Base-by-base conservation (phyloP, 2,329 filamentous ascomycete genomes). In the Phaeophleospora eucalypticola region DNA sequence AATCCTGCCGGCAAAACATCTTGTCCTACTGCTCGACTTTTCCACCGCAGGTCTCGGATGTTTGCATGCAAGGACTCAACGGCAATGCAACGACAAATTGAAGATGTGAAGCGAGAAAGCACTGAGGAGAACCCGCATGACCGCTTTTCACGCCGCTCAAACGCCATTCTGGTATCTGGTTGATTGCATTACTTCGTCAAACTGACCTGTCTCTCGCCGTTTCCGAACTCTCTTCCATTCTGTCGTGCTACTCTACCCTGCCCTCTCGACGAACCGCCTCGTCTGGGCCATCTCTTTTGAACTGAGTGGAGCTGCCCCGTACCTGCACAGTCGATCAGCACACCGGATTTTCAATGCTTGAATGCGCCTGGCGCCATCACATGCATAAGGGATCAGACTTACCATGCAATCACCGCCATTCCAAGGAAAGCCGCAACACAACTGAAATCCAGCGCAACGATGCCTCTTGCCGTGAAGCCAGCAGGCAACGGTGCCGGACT, bases 401-500 rank as follows among this genome's bases (percentile, higher is more conserved):
- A 90, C 75, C 83, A 83, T 1, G 74, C 76, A 45, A 93, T 81
- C 10, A 81, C 78, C 0, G 68, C 74, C 57, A 89, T 74, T 7
- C 87, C 87, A 4, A 87, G 57, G 40, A 89, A 71, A 2, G 86
- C 88, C 14, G 77, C 77, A 2, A 89, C 52, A 53, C 78, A 79
- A 60, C 83, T 87, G 61, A 91, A 87, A 2, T 83, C 82, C 56
- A 93, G 68, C 9, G 87, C 87, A 1, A 89, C 78, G 36, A 86
- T 85, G 6, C 87, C 88, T 29, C 77, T 75, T 0, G 81, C 65
- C 0, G 83, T 87, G 64, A 90, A 89, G 0, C 87, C 87, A 1
- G 70, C 74, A 0, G 86, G 86, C 14, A 91, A 62, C 36, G 70
- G 73, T 0, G 65, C 66, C 0, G 80, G 77, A 2, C 76, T 72